A percentile compares a stretch with the other conserved stretches of the same genome.
These are phyloP conservation scores for Atractiella rhizophila DNA, from an alignment of 768 basidiomycete genomes.

Conservation along the genomic window DNA sequence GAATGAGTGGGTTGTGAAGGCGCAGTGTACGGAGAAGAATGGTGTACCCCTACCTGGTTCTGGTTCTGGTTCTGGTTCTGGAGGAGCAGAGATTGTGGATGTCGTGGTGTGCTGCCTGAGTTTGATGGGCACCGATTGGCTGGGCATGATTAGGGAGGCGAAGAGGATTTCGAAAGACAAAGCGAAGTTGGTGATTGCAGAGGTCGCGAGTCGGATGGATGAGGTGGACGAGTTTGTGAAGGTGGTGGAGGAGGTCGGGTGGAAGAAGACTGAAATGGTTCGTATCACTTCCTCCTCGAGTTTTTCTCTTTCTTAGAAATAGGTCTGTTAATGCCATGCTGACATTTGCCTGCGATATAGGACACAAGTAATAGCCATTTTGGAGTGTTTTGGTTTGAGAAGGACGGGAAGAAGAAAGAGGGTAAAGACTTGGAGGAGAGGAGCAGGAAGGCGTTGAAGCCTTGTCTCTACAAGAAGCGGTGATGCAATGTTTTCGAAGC, in stretches of 20 bases:
- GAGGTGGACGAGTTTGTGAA: constrained; percentile 40
- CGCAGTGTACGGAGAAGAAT: constrained; percentile 57
- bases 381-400: constrained; percentile 53
- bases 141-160: constrained; percentile 63
- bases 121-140: constrained; percentile 93
- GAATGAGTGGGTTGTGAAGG: constrained; percentile 41
- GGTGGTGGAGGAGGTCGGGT: constrained; percentile 43
- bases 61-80: constrained; percentile 24
- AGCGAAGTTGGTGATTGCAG: constrained; percentile 62
- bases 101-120: constrained; percentile 81
- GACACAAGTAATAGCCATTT: constrained; percentile 65
- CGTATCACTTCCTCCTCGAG: not conserved
- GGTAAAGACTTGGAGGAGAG: constrained; percentile 27
- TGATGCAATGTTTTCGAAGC: too few species aligned
- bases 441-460: constrained; percentile 45
- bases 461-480: constrained; percentile 79
- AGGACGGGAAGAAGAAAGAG: constrained; percentile 18
- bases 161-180: constrained; percentile 58
- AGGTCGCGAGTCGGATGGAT: constrained; percentile 62
- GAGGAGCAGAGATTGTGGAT: constrained; percentile 53
- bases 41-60: constrained; percentile 75
- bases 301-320: not conserved
- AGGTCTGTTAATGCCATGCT: not conserved
- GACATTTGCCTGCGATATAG: constrained; percentile 28
- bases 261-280: constrained; percentile 23